Base-by-base conservation (phyloP, 169 alveolate genomes). In the Plasmodium gonderi region DNA sequence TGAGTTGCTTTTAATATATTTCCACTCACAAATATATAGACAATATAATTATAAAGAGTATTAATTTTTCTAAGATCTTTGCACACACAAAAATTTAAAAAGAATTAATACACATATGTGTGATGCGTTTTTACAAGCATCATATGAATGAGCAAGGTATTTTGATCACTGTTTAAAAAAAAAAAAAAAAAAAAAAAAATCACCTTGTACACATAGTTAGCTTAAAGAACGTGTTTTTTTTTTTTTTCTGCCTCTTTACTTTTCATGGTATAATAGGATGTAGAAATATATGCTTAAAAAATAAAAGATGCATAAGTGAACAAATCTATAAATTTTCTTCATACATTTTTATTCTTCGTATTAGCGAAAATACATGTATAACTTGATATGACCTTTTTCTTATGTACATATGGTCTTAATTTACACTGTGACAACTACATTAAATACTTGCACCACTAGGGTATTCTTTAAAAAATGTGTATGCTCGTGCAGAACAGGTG, bases 151-250 rank as follows among this genome's bases (percentile, higher is more conserved):
- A 51, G 74, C 36, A 82, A 82, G 69, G 64, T 14, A 47, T 45
- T 29, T 82, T 38, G 23, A 38, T 45, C 26, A 14, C 14, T 49
- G 14, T 17, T 17, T 17, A 14, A 36, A 31, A 6, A 33, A 47
- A 82, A 67, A 47, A 81, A 33, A 45, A 82, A 42, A 82, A 64
- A 80, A 47, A 80, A 80, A 80, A 80, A 77, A 45, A 47, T 17
- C 78, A 45, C 72, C 60, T 26, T 64, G 67, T 20, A 38, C 42
- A 80, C 44, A 31, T 80, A 60, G 36, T 26, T 60, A 54, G 67
- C 79, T 54, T 17, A 33, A 17, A 78, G 69, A 80, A 80, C 64
- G 60, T 36, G 31, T 80, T 80, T 60, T 60, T 79, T 60, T 79
- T 79, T 51, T 54, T 51, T 79, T 54, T 75, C 64, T 75, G 7